A percentile compares a stretch with the other conserved stretches of the same genome.
Evolutionary conservation across 2,329 filamentous ascomycete species (phyloP).

Genomic region (Exophiala alcalophila): DNA sequence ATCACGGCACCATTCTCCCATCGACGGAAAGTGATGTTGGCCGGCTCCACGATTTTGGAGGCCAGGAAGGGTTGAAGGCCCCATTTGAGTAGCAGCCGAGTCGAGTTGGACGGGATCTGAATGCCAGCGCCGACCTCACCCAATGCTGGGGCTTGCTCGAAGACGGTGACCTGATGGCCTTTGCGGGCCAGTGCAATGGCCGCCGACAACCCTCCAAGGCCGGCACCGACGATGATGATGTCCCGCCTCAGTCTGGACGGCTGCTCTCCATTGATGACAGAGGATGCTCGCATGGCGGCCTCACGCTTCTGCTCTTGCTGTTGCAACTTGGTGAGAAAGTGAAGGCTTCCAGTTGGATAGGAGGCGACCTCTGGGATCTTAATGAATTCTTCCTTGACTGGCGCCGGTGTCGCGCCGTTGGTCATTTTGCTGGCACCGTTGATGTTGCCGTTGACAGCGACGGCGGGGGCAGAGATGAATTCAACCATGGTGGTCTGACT

Average conservation of each 20-base stretch:
- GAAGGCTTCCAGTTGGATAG: constrained; percentile 24
- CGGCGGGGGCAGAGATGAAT: constrained; percentile 1
- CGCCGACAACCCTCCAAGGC: constrained; percentile 33
- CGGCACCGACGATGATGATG: constrained; percentile 35
- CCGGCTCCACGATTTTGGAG: constrained; percentile 19
- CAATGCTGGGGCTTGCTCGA: constrained; percentile 29
- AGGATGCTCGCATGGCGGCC: constrained; percentile 13
- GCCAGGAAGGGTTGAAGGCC: constrained; percentile 28
- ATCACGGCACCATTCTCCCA: constrained; percentile 24
- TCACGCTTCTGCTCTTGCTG: constrained; percentile 17
- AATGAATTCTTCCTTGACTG: constrained; percentile 34
- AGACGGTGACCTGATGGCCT: constrained; percentile 33
- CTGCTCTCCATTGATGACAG: constrained; percentile 5
- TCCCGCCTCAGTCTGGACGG: constrained; percentile 35
- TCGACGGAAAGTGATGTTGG: constrained; percentile 20
- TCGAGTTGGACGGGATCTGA: constrained; percentile 34
- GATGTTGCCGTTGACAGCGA: constrained; percentile 33
- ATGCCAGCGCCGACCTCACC: constrained; percentile 33
- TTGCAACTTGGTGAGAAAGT: constrained; percentile 21
- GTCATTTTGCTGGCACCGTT: no score
- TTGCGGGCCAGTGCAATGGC: constrained; percentile 32
- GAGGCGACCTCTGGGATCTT: constrained; percentile 25
- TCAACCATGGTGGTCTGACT: neutral
- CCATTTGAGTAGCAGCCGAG: constrained; percentile 32
- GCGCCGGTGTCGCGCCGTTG: constrained; percentile 38